Evolutionary conservation across 331 rosid species (phyloP), one percentile per base, ranked within the genome.

Genomic region (Acacia pycnantha): DNA sequence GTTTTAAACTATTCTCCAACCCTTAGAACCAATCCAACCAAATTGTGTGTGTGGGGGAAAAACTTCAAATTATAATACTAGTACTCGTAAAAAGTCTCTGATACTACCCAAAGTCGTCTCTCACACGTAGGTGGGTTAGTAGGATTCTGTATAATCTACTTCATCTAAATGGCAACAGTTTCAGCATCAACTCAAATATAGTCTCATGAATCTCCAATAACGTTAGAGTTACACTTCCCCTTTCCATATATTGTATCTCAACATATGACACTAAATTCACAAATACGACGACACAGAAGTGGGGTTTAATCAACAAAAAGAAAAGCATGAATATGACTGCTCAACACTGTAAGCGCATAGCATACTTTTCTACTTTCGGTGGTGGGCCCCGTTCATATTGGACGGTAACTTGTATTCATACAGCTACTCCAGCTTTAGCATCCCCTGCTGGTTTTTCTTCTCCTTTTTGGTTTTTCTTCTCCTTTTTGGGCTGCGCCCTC

Each of bases 301-400:
- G 70, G 70, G 70, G 70, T 64, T 29, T 64, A 64, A 64, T 64
- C 70, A 29, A 15, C 44, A 65, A 65, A 65, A 65, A 65, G 11
- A 64, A 64, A 64, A 31, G 22, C 21, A 6, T 15, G n/a, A 59
- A 59, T 11, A 24, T 18, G 66, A 59, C 69, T 62, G 69, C 40
- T 62, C 40, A 62, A 26, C 69, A 5, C 69, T 27, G 19, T 14
- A 1, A 59, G 31, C 11, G 65, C 14, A 54, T 18, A n/a, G 62
- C n/a, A 8, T 1, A 19, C 15, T 58, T 58, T 58, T 58, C 65
- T 58, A 58, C 65, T 58, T 58, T 58, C 29, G 29, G 65, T 58
- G 65, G 31, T 10, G 65, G 65, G 1, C 15, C 29, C 11, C 29
- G 10, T 11, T 0, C 27, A 58, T 22, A 56, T 59, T 10, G 33